These are phyloP conservation scores for Exophiala sp. DNA, from an alignment of 2,329 filamentous ascomycete species.

Conservation along the genomic window DNA sequence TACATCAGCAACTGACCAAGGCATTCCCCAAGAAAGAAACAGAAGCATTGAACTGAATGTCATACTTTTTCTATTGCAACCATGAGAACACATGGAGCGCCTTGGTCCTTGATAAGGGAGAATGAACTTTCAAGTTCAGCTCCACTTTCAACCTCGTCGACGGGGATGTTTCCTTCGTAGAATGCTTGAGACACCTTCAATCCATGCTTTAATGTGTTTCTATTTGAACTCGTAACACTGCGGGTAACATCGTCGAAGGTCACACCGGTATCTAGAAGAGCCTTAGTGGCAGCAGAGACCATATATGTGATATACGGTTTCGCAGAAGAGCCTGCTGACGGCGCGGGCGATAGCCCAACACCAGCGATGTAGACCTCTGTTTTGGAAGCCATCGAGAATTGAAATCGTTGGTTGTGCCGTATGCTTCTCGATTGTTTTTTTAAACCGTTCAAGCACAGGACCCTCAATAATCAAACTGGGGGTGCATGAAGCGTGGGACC, in stretches of 20 bases:
- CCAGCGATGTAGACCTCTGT: not conserved
- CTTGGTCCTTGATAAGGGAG: not conserved
- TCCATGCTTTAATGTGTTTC: not conserved
- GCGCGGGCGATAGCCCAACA: not conserved
- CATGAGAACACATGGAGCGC: not conserved
- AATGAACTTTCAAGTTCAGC: not conserved
- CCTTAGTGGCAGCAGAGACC: slow-evolving; percentile 28
- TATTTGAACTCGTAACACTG: not conserved
- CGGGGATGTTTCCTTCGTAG: not conserved
- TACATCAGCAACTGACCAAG: not conserved
- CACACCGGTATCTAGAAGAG: slow-evolving; percentile 29
- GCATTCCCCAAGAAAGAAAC: no score
- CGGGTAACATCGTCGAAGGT: slow-evolving; percentile 28
- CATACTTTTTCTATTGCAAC: not conserved
- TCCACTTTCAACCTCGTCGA: not conserved
- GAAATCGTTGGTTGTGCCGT: no score
- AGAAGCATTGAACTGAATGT: no score
- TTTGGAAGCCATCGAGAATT: not conserved
- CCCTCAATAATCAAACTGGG: no score
- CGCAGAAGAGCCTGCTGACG: not conserved
- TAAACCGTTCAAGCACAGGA: no score
- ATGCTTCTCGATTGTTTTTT: no score
- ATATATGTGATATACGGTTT: not conserved
- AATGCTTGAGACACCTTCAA: not conserved
- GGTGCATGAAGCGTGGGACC: no score